phyloP scores from a whole-genome alignment of 495 filamentous ascomycete species.

The Tuber magnatum region DNA sequence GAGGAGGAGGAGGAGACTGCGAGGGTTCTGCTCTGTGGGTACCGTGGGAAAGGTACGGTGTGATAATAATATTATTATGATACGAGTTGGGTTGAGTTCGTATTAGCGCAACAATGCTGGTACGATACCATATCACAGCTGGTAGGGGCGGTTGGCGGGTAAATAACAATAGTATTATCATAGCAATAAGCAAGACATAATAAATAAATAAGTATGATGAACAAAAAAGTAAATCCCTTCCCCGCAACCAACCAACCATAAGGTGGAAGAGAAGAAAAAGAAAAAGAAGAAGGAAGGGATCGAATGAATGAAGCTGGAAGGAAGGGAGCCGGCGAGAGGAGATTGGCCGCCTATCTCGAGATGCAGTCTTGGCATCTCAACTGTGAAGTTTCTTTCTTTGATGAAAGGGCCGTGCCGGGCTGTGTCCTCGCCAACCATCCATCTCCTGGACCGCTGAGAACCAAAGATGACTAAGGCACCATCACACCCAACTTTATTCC shows the following conservation, averaged over 20 bases:
- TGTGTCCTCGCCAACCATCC: not conserved
- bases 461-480: no score
- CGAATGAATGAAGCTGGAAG: slow-evolving; percentile 1
- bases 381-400: not conserved
- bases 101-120: not conserved
- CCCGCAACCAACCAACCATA: not conserved
- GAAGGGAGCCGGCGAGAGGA: slow-evolving; percentile 5
- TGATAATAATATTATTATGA: no score
- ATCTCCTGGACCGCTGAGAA: no score
- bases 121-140: no score
- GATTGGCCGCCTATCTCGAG: not conserved
- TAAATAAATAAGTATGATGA: not conserved
- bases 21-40: not conserved
- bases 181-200: not conserved
- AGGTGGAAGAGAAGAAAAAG: not conserved
- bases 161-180: not conserved
- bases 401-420: not conserved
- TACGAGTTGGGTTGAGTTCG: not conserved
- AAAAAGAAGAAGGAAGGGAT: not conserved
- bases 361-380: not conserved
- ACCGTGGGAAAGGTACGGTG: not conserved
- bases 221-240: not conserved
- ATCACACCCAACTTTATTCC: no score
- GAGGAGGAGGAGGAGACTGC: not conserved
- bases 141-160: not conserved